A percentile compares a stretch with the other conserved stretches of the same genome.
Evolutionary conservation across 805 yeast genomes (phyloP).

Genomic region (Lipomyces orientalis): DNA sequence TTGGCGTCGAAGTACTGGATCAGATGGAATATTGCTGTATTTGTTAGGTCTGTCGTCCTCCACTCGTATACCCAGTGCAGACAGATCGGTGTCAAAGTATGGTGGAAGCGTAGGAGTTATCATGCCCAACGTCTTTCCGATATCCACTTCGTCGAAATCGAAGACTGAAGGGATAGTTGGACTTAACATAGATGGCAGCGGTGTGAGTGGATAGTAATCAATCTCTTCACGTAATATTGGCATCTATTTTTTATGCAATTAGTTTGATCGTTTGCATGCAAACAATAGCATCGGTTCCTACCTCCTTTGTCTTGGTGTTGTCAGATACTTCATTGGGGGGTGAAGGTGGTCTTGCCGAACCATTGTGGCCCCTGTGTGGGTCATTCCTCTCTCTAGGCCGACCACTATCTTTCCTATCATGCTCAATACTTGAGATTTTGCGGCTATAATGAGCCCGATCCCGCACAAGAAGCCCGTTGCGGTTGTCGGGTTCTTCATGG

Average conservation of each 20-base stretch:
- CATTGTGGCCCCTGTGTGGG: neutral
- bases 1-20: neutral
- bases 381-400: neutral
- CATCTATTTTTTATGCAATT: neutral
- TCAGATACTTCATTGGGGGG: neutral
- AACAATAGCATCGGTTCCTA: neutral
- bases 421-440: neutral
- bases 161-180: slow-evolving; percentile 48
- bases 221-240: slow-evolving; percentile 11
- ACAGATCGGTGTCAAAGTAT: slow-evolving; percentile 38
- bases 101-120: slow-evolving; percentile 51
- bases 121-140: slow-evolving; percentile 42
- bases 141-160: slow-evolving; percentile 33
- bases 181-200: slow-evolving; percentile 47
- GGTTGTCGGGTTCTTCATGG: neutral
- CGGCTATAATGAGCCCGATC: neutral
- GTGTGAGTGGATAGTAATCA: slow-evolving; percentile 27
- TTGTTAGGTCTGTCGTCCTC: neutral
- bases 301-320: neutral
- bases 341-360: neutral
- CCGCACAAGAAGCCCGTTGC: neutral
- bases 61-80: slow-evolving; percentile 17
- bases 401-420: neutral
- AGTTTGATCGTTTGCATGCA: neutral
- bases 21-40: slow-evolving; percentile 9